Evolutionary conservation across 352 stramenopile species (phyloP).

Genomic region (Phytophthora multivora): DNA sequence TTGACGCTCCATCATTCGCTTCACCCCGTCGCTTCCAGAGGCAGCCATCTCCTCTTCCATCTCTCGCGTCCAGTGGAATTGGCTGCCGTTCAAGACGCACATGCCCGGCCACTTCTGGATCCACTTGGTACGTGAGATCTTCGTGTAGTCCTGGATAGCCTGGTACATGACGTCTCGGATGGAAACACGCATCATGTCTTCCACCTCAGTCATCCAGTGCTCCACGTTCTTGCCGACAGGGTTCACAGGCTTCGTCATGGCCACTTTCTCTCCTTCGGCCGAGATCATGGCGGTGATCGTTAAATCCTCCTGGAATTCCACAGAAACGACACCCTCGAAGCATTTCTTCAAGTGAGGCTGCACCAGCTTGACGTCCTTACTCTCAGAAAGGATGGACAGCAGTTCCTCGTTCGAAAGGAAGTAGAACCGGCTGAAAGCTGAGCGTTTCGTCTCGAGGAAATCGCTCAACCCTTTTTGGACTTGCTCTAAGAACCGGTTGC

Average conservation of each 20-base stretch:
- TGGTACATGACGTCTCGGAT: constrained; percentile 93
- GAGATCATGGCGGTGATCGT: constrained; percentile 93
- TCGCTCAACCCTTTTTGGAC: constrained; percentile 95
- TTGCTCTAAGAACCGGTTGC: constrained; percentile 94
- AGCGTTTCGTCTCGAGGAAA: constrained; percentile 95
- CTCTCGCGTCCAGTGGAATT: constrained; percentile 95
- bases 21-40: constrained; percentile 85
- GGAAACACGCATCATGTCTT: constrained; percentile 92
- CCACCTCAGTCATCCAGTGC: constrained; percentile 95
- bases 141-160: constrained; percentile 92
- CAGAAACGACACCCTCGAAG: constrained; percentile 94
- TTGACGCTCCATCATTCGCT: constrained; percentile 91
- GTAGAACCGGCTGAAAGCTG: constrained; percentile 94
- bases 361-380: constrained; percentile 95
- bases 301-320: constrained; percentile 92
- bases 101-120: constrained; percentile 95
- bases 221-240: constrained; percentile 95
- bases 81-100: constrained; percentile 94
- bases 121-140: constrained; percentile 92
- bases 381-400: constrained; percentile 95
- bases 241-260: constrained; percentile 85
- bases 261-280: constrained; percentile 90
- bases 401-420: constrained; percentile 96
- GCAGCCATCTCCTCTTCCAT: constrained; percentile 90
- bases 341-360: constrained; percentile 96